Evolutionary conservation across 352 stramenopile species (phyloP).

Genomic region (Pythium rishiriense): DNA sequence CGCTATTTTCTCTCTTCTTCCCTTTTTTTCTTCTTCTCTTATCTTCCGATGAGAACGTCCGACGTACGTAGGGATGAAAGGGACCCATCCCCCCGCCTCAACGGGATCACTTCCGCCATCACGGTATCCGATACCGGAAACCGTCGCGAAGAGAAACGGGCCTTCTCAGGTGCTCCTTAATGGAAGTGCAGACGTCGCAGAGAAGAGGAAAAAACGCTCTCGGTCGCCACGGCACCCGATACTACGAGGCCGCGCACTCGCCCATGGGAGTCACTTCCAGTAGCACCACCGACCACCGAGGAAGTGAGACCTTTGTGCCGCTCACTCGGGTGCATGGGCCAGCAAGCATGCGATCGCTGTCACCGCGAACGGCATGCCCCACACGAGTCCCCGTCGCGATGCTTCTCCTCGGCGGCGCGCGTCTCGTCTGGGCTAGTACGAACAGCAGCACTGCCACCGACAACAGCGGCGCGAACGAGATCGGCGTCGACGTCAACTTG

Average conservation of each 20-base stretch:
- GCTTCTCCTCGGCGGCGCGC: neutral
- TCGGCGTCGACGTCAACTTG: constrained; percentile 22
- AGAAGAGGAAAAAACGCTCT: too few species aligned
- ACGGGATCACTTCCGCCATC: too few species aligned
- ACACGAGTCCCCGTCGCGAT: neutral
- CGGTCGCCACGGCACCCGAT: too few species aligned
- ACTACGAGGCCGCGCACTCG: too few species aligned
- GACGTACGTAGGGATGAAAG: too few species aligned
- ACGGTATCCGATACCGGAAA: neutral
- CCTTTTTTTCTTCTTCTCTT: neutral
- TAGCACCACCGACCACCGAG: neutral
- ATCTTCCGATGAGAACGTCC: too few species aligned
- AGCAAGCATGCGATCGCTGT: neutral
- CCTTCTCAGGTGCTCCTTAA: neutral
- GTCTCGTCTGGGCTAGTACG: neutral
- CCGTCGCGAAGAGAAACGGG: neutral
- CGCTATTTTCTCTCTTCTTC: neutral
- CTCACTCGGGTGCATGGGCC: too few species aligned
- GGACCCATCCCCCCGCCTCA: too few species aligned
- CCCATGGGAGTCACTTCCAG: too few species aligned
- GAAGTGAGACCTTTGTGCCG: neutral
- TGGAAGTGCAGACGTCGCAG: too few species aligned
- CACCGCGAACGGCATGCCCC: too few species aligned
- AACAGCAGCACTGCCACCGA: neutral
- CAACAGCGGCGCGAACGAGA: neutral